Base-by-base conservation (phyloP, 1,284 basidiomycete species). In the Ceratorhiza oryzae-sativae region DNA sequence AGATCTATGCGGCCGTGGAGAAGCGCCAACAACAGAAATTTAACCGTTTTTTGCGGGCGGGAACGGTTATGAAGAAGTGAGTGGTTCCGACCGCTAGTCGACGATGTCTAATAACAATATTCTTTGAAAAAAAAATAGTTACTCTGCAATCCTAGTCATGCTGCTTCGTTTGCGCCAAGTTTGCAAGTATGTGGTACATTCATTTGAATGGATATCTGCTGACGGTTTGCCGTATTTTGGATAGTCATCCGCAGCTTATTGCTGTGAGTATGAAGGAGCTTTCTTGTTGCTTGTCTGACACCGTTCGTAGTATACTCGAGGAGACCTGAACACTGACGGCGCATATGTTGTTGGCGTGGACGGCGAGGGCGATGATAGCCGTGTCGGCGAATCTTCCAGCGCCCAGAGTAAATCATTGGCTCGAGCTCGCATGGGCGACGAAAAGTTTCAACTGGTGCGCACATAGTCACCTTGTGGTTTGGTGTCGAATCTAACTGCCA, bases 101-200 rank as follows among this genome's bases (percentile, higher is more conserved):
- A n/a, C n/a, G n/a, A n/a, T n/a, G n/a, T n/a, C n/a, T n/a, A n/a
- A n/a, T n/a, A n/a, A n/a, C n/a, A n/a, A n/a, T n/a, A n/a, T n/a
- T n/a, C n/a, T n/a, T n/a, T n/a, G n/a, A n/a, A n/a, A n/a, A n/a
- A n/a, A n/a, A n/a, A n/a, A n/a, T n/a, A 76, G 73, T 42, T 73
- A 72, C 53, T 68, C 36, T 39, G 45, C 60, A 23, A 53, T 59
- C 27, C 72, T 87, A 83, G 86, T 87, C 30, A 82, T 89, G 84
- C 87, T 90, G 46, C 81, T 90, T 25, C 86, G 89, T n/a, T 78
- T 90, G 55, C 83, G 89, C 3, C 89, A 90, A 76, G 80, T 89
- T 0, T 89, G 88, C 76, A 86, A 75, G 77, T 77, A 62, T 56
- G 76, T 72, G 20, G 18, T 20, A 20, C 55, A 56, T 72, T 39